Evolutionary conservation across 1,284 basidiomycete species (phyloP), one percentile per base, ranked within the genome.

Genomic region (Meripilus lineatus): DNA sequence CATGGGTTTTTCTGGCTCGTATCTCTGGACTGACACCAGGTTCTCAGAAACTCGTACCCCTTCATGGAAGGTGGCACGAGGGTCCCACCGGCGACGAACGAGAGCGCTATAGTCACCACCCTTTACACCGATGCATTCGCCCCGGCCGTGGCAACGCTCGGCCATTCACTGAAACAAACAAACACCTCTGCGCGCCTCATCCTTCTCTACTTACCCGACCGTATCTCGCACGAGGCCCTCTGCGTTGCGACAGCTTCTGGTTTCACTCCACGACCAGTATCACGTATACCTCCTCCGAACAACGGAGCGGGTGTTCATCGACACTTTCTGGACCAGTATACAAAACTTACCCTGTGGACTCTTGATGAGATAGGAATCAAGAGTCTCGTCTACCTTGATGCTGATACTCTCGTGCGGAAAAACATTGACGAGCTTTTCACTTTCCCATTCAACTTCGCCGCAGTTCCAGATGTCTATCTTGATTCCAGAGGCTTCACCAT

Each of bases 351-450:
- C 37, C 58, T 72, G 13, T 73, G 71, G 71, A 59, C 50, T 26
- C 53, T 72, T 17, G 69, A 71, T 50, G 26, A 44, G 32, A 37
- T 56, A n/a, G 59, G 63, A 11, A 54, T 64, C 53, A 51, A 62
- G 36, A 37, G 48, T 40, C 48, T 57, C 32, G 56, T 72, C 3
- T 72, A 72, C 51, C 52, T 74, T 37, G 70, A 72, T 48, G 68
- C 65, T 15, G 70, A 72, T 53, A 65, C 67, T 17, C 58, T 72
- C 44, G 67, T 70, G 20, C 58, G 57, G 18, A 53, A 56, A 22
- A 67, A 65, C 48, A 66, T 74, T 46, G 68, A 71, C 52, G 70
- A 74, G 57, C 58, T 74, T n/a, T 72, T 71, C 57, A 53, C 61
- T 10, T 52, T 66, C 2, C 69, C 69, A 13, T 71, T 63, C 55